These are phyloP conservation scores for Falciphora oryzae DNA, from an alignment of 2,329 filamentous ascomycete species.

Conservation along the genomic window DNA sequence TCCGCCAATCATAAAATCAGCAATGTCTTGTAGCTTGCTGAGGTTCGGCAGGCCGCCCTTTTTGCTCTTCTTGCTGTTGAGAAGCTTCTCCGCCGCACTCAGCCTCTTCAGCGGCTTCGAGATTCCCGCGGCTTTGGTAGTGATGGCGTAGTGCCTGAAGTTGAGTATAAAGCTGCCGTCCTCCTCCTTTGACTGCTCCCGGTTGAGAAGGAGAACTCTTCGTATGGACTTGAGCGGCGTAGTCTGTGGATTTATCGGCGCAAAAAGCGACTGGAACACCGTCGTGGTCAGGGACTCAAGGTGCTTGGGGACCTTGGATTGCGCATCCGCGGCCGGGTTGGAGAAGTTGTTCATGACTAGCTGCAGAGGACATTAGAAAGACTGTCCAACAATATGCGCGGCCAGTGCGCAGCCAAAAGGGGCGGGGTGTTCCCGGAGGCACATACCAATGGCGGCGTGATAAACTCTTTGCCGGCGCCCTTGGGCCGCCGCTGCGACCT, in stretches of 20 bases:
- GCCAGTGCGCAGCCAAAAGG: not conserved
- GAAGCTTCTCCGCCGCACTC: slow-evolving; percentile 76
- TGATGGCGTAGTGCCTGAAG: slow-evolving; percentile 92
- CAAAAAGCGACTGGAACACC: slow-evolving; percentile 93
- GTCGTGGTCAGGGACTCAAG: slow-evolving; percentile 90
- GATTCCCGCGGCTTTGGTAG: slow-evolving; percentile 75
- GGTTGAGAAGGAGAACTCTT: slow-evolving; percentile 83
- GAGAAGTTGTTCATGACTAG: slow-evolving; percentile 98
- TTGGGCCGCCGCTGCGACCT: slow-evolving; percentile 77
- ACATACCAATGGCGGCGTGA: slow-evolving; percentile 71
- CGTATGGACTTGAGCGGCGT: slow-evolving; percentile 90
- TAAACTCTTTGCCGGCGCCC: slow-evolving; percentile 77
- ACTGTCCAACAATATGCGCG: not conserved
- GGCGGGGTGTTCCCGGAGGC: not conserved
- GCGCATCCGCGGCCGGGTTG: slow-evolving; percentile 53
- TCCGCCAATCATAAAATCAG: slow-evolving; percentile 87
- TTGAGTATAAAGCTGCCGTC: slow-evolving; percentile 75
- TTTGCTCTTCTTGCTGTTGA: slow-evolving; percentile 52
- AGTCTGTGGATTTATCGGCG: slow-evolving; percentile 86
- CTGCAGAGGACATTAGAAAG: slow-evolving; percentile 27
- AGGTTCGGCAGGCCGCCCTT: slow-evolving; percentile 81
- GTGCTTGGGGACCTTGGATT: slow-evolving; percentile 77
- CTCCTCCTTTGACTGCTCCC: slow-evolving; percentile 56
- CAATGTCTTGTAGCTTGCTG: slow-evolving; percentile 84
- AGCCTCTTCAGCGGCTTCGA: slow-evolving; percentile 79